Evolutionary conservation across 305 asterid species (phyloP).

Genomic region (Fraxinus latifolia): DNA sequence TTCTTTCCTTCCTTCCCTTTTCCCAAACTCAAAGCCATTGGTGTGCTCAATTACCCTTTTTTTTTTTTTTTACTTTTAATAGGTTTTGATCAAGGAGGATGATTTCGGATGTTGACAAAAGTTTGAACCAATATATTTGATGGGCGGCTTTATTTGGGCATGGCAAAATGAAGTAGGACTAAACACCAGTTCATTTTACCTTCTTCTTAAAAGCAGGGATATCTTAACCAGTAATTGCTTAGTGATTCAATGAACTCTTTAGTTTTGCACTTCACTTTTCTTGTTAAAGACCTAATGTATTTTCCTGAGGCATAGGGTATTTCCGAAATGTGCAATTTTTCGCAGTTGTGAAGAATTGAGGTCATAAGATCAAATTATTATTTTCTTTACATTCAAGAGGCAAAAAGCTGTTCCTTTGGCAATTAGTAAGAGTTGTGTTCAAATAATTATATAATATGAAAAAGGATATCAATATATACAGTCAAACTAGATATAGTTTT

Average conservation of each 20-base stretch:
- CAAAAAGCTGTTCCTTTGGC: background rate
- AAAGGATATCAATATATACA: background rate
- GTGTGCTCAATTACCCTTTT: background rate
- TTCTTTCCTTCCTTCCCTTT: conserved; percentile 10
- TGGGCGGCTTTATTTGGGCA: background rate
- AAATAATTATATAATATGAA: background rate
- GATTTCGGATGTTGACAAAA: background rate
- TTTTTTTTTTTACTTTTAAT: background rate
- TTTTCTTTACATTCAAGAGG: background rate
- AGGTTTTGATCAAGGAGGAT: background rate
- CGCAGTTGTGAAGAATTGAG: background rate
- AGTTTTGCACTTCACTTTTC: background rate
- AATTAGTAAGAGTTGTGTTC: background rate
- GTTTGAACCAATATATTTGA: background rate
- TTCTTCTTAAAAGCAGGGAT: background rate
- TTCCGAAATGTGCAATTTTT: background rate
- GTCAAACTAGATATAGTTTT: background rate
- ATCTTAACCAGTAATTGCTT: background rate
- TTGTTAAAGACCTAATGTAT: background rate
- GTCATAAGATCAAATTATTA: background rate
- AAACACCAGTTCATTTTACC: background rate
- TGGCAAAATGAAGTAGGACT: background rate
- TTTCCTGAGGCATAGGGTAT: background rate
- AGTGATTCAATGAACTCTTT: background rate
- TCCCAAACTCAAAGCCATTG: background rate